Base-by-base conservation (phyloP, 1,284 basidiomycete genomes). In the Ceratobasidium theobromae region DNA sequence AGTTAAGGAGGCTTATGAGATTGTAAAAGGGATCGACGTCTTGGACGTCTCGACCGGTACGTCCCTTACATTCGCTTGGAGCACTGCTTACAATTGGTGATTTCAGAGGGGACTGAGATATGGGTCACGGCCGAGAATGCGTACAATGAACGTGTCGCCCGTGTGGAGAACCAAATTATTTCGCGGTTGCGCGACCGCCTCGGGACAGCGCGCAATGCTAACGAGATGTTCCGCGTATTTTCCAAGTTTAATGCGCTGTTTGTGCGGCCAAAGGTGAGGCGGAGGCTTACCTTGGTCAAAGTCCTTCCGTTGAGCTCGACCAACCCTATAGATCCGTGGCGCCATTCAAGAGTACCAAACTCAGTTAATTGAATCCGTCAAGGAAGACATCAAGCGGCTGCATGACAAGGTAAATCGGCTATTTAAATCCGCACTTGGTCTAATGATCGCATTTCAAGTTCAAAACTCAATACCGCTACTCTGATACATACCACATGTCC, bases 341-440 rank as follows among this genome's bases (percentile, higher is more conserved):
- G 95, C 96, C 43, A 98, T 99, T 67, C 94, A 98, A 82, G 97
- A 98, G 77, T 98, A 99, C 74, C 97, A 99, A 77, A 97, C 95
- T 0, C 95, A 96, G 69, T 85, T 98, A 12, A 97, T 98, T 72
- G 95, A 98, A 72, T 95, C 93, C 1, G 96, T 99, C 66, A 98
- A 98, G 76, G 93, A 96, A 73, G 96, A 99, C 74, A 98, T 99
- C 76, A 93, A 95, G 72, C 87, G 87, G 64, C 80, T 99, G 23
- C 95, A 98, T 71, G 93, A 95, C 77, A 98, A 98, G 79, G 88
- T 86, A 68, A 16, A 72, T 67, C 25, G 27, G 66, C 78, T 73
- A 62, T 6, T 67, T 35, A 25, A n/a, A 58, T n/a, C 51, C 9
- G 27, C 3, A 43, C 30, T 64, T 51, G 64, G 32, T 52, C 40